Evolutionary conservation across 306 rosid species (phyloP).

Genomic region (Trichosanthes truncata): DNA sequence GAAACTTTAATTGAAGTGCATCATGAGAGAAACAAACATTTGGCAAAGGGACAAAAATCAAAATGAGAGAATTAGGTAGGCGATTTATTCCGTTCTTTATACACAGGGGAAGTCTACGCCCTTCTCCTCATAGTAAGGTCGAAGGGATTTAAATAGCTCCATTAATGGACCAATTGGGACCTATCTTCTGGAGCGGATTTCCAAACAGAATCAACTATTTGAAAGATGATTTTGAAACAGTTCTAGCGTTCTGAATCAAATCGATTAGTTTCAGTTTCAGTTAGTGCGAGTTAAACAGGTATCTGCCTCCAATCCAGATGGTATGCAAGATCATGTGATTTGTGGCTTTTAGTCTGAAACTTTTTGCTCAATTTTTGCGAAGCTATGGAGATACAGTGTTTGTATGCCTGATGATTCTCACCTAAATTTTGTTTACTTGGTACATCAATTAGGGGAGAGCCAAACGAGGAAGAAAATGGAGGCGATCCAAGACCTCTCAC

Average conservation of each 20-base stretch:
- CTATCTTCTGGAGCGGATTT: too few relatives aligned
- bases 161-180: too few relatives aligned
- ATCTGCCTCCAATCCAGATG: constrained; percentile 2
- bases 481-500: constrained; percentile 36
- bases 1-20: not conserved
- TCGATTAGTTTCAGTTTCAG: constrained; percentile 14
- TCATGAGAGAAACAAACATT: not conserved
- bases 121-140: too few relatives aligned
- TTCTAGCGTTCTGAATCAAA: constrained; percentile 40
- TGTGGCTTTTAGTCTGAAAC: not conserved
- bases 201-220: too few relatives aligned
- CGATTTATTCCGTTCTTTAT: not conserved
- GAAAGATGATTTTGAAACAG: constrained; percentile 34
- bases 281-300: too few relatives aligned
- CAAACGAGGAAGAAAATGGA: constrained; percentile 44
- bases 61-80: not conserved
- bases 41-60: not conserved
- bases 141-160: too few relatives aligned
- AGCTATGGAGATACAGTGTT: not conserved
- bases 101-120: constrained; percentile 62
- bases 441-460: constrained; percentile 16
- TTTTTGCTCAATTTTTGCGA: not conserved
- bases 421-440: not conserved
- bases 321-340: not conserved
- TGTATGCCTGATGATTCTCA: not conserved